Evolutionary conservation across 345 rosid genomes (phyloP).

Genomic region (Cardamine resedifolia): DNA sequence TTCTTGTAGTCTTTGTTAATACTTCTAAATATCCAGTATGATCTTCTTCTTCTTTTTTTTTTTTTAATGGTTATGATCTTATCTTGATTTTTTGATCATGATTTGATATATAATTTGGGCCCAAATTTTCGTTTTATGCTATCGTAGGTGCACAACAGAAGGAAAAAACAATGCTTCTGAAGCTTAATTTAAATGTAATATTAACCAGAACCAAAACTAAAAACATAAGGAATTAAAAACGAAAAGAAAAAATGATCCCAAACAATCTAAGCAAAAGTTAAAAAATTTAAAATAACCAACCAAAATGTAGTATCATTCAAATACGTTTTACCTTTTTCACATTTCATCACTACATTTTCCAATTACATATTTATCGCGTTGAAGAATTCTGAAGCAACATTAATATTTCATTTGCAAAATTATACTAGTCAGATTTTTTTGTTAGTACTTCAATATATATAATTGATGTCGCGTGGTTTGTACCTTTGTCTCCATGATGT

Average conservation of each 20-base stretch:
- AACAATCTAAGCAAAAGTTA: background rate
- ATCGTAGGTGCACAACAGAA: background rate
- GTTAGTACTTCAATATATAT: background rate
- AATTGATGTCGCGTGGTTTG: background rate
- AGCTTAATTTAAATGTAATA: no score
- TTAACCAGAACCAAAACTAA: background rate
- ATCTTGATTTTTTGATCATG: background rate
- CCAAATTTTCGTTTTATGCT: background rate
- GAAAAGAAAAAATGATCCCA: background rate
- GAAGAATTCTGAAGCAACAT: background rate
- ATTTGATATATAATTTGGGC: background rate
- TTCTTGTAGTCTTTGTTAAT: background rate
- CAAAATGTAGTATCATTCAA: background rate
- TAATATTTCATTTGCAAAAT: background rate
- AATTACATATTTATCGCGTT: background rate
- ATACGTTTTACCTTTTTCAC: background rate
- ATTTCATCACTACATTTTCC: background rate
- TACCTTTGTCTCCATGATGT: background rate
- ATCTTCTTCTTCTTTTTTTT: no score
- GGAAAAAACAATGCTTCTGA: background rate
- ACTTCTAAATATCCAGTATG: background rate
- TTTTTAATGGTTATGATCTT: no score
- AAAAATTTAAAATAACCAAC: background rate
- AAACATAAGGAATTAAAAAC: background rate
- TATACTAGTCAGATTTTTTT: no score